phyloP scores from a whole-genome alignment of 192 early-diverging fungal species.

The Linnemannia schmuckeri region DNA sequence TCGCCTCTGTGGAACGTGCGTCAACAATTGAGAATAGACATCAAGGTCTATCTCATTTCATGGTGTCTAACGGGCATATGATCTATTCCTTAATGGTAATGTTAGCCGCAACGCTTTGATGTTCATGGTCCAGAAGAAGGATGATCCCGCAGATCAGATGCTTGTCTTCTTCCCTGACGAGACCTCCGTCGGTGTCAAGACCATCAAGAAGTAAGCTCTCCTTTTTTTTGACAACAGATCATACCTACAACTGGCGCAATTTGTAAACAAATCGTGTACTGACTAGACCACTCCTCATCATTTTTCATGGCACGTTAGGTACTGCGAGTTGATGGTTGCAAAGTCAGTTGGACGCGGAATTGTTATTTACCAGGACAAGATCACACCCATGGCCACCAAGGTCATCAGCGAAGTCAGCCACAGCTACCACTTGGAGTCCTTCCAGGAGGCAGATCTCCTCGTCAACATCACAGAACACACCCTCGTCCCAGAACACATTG shows the following conservation, averaged over 20 bases:
- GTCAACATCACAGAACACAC: constrained; percentile 98
- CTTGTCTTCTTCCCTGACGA: constrained; percentile 95
- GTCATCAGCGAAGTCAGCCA: constrained; percentile 61
- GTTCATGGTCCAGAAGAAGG: constrained; percentile 86
- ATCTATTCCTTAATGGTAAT: constrained; percentile 28
- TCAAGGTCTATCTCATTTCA: not conserved
- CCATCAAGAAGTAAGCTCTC: constrained; percentile 82
- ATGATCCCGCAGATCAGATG: constrained; percentile 86
- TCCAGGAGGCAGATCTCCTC: constrained; percentile 91
- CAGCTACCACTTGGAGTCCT: constrained; percentile 79
- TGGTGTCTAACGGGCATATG: not conserved
- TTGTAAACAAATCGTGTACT: too few species aligned
- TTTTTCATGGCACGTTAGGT: constrained; percentile 48
- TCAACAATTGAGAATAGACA: too few species aligned
- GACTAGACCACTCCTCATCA: not conserved
- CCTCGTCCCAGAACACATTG: constrained; percentile 94
- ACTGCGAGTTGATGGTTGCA: constrained; percentile 84
- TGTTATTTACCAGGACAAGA: constrained; percentile 85
- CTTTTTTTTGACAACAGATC: not conserved
- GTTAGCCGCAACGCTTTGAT: constrained; percentile 80
- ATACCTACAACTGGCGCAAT: not conserved
- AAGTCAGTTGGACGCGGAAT: constrained; percentile 88
- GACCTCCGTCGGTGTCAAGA: constrained; percentile 89
- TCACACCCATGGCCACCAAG: constrained; percentile 91
- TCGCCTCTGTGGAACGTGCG: too few species aligned